Evolutionary conservation across 2,329 filamentous ascomycete species (phyloP).

Genomic region (Cladophialophora bantiana): DNA sequence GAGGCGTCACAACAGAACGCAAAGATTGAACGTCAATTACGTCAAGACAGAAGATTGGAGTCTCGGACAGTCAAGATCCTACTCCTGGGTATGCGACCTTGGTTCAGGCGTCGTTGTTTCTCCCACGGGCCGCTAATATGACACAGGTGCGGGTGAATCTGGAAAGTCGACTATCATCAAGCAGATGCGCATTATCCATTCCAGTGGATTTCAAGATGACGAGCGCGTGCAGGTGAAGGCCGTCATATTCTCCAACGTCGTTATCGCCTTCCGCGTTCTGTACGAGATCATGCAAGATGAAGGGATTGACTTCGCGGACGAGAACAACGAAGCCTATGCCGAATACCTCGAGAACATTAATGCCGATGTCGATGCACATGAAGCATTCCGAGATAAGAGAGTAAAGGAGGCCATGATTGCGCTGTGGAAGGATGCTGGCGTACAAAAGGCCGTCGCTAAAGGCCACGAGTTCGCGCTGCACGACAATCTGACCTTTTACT

Average conservation of each 20-base stretch:
- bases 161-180: slow-evolving; percentile 97
- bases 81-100: slow-evolving; percentile 73
- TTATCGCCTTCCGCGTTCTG: slow-evolving; percentile 90
- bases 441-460: slow-evolving; percentile 86
- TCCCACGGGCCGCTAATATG: slow-evolving; percentile 15
- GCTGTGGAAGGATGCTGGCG: slow-evolving; percentile 83
- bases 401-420: slow-evolving; percentile 78
- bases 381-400: slow-evolving; percentile 70
- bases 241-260: slow-evolving; percentile 93
- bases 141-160: slow-evolving; percentile 85
- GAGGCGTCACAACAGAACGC: slow-evolving; percentile 53
- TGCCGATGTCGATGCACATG: slow-evolving; percentile 78
- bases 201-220: slow-evolving; percentile 84
- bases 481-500: slow-evolving; percentile 94
- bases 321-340: slow-evolving; percentile 81
- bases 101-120: no score
- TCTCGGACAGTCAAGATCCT: slow-evolving; percentile 91
- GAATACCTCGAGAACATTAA: slow-evolving; percentile 77
- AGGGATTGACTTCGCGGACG: slow-evolving; percentile 76
- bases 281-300: slow-evolving; percentile 90
- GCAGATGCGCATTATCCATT: slow-evolving; percentile 98
- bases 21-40: slow-evolving; percentile 86
- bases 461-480: slow-evolving; percentile 97
- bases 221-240: slow-evolving; percentile 94
- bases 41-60: slow-evolving; percentile 85